Evolutionary conservation across 208 protist species (phyloP).

Genomic region (Angomonas desouzai): DNA sequence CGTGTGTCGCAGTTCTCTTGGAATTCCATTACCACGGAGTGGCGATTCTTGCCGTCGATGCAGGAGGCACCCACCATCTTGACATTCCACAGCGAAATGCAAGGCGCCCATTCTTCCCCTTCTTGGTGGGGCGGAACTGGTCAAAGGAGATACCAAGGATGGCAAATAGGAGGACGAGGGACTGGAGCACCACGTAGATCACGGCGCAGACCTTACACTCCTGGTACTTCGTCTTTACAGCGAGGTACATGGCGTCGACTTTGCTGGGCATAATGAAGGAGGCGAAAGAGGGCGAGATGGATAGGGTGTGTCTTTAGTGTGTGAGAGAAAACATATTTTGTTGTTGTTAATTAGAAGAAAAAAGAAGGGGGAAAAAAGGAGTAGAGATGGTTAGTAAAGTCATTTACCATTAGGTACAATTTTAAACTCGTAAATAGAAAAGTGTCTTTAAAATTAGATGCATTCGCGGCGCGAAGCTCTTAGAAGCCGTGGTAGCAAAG

Average conservation of each 20-base stretch:
- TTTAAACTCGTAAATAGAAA: too few species aligned
- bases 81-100: conserved; percentile 1
- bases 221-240: neutral
- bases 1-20: too few species aligned
- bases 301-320: neutral
- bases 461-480: too few species aligned
- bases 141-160: conserved; percentile 3
- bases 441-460: too few species aligned
- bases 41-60: neutral
- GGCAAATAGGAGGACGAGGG: neutral
- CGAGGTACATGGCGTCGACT: neutral
- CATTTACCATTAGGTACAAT: too few species aligned
- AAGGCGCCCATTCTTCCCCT: neutral
- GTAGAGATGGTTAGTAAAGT: too few species aligned
- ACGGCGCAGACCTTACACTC: conserved; percentile 1
- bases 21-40: too few species aligned
- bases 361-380: too few species aligned
- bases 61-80: neutral
- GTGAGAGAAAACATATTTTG: conserved; percentile 6
- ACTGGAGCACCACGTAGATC: neutral
- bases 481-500: too few species aligned
- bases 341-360: too few species aligned
- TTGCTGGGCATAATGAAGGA: neutral
- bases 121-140: conserved; percentile 4
- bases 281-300: neutral